Evolutionary conservation across 2,329 filamentous ascomycete genomes (phyloP), one percentile per base, ranked within the genome.

Genomic region (Gyromitra esculenta): DNA sequence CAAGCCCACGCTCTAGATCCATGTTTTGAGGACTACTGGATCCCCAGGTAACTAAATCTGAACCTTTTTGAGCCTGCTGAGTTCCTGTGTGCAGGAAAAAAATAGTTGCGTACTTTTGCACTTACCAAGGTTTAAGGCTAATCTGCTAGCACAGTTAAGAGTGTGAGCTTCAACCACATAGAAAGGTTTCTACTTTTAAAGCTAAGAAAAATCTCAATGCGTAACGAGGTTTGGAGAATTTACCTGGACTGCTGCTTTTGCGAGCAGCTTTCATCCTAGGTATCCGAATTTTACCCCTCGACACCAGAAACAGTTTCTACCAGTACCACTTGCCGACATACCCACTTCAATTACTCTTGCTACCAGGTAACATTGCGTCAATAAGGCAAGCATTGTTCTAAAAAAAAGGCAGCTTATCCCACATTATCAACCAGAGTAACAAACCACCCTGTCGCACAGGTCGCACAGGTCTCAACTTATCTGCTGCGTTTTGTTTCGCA

Each of bases 361-460:
- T 31, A 31, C 25, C 2, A 31, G 4, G 37, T 60, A 11, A n/a
- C 2, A 60, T 25, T 56, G 18, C 21, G 18, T 56, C 4, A 25
- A 31, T 25, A 37, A 35, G 31, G 41, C 35, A 25, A 41, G 21
- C 43, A 37, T n/a, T 37, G 6, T 21, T 63, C 41, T n/a, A 31
- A 39, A 59, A 59, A 13, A 56, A 21, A 21, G 18, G 48, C n/a
- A 41, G 45, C n/a, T 15, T 11, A 54, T 66, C 15, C 35, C 15
- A 41, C 11, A 45, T 48, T 21, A 21, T 25, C 25, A 31, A 15
- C 56, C 31, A 62, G 41, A n/a, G 41, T 70, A 70, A 62, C 11
- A 68, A 50, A 25, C 37, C 13, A 21, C 39, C 43, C 13, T 62
- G 54, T 69, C 54, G 21, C 15, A 60, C 54, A 45, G 39, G 15